Conservation (phyloP, 2,329 filamentous ascomycete genomes). For the Trichoderma sp. region DNA sequence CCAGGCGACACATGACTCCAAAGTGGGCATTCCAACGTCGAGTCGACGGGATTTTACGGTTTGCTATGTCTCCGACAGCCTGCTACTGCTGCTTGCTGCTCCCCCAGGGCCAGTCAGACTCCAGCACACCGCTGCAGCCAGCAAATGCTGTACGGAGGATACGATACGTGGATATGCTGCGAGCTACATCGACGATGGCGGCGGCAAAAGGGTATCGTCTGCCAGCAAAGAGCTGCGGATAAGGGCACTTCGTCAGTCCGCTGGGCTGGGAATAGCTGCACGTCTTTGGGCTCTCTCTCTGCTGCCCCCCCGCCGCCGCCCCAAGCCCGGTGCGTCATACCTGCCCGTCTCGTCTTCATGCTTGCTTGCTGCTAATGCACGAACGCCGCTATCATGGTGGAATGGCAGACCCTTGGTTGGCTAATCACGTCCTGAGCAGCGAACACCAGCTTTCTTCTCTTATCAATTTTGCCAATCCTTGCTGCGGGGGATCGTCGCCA, state of each 20-base stretch:
- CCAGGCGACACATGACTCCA: slow-evolving; percentile 23
- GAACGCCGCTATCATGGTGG: slow-evolving; percentile 13
- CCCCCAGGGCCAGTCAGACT: neutral
- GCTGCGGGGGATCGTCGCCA: slow-evolving; percentile 18
- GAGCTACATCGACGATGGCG: neutral
- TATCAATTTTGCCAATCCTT: slow-evolving; percentile 8
- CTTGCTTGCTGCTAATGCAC: slow-evolving; percentile 20
- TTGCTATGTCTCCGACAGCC: slow-evolving; percentile 1
- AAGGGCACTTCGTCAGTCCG: neutral
- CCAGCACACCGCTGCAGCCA: slow-evolving; percentile 14
- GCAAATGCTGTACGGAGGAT: neutral
- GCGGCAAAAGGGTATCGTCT: neutral
- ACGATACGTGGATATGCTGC: neutral
- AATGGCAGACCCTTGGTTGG: slow-evolving; percentile 6
- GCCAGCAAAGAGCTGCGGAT: slow-evolving; percentile 12
- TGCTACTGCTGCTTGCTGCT: neutral
- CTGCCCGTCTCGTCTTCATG: slow-evolving; percentile 21
- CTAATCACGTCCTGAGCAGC: slow-evolving; percentile 5
- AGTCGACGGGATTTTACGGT: slow-evolving; percentile 18
- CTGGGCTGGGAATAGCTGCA: slow-evolving; percentile 12
- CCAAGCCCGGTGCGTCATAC: slow-evolving; percentile 19
- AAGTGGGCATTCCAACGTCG: slow-evolving; percentile 16
- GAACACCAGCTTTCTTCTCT: slow-evolving; percentile 1
- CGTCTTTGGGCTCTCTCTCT: neutral
- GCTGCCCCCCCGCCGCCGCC: neutral